Evolutionary conservation across 2,329 filamentous ascomycete species (phyloP).

Genomic region (Xylariaceae sp.): DNA sequence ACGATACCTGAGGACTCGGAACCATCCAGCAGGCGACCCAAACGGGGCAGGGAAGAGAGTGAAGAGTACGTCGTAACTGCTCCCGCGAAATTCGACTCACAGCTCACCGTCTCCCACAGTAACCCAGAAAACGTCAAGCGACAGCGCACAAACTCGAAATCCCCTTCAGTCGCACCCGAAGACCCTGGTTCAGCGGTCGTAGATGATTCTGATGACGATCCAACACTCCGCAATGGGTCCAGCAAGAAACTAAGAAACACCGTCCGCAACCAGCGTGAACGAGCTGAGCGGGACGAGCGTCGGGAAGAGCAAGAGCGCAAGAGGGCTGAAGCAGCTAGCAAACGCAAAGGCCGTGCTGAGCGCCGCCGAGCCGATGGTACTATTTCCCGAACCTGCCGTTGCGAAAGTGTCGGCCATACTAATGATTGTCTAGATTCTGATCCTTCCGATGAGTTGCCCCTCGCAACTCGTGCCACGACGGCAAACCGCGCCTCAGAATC

Average conservation of each 20-base stretch:
- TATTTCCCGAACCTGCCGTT: conserved; percentile 17
- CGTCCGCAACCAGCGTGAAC: conserved; percentile 59
- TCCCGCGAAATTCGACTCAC: conserved; percentile 10
- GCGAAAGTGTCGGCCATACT: conserved; percentile 21
- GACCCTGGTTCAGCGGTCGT: conserved; percentile 44
- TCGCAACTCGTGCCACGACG: conserved; percentile 41
- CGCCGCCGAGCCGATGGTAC: conserved; percentile 78
- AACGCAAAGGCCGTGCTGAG: conserved; percentile 79
- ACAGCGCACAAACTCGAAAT: conserved; percentile 77
- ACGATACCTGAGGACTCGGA: conserved; percentile 53
- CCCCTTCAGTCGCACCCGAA: conserved; percentile 58
- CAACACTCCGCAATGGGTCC: conserved; percentile 56
- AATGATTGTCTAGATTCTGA: conserved; percentile 61
- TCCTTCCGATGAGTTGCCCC: conserved; percentile 63
- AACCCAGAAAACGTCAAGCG: conserved; percentile 72
- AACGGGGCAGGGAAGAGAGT: conserved; percentile 84
- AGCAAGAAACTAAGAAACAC: conserved; percentile 60
- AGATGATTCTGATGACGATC: conserved; percentile 71
- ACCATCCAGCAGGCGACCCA: conserved; percentile 62
- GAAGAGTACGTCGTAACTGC: conserved; percentile 71
- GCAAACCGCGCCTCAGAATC: conserved; percentile 34
- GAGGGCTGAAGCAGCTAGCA: conserved; percentile 70
- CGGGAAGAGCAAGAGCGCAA: conserved; percentile 74
- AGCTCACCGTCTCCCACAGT: conserved; percentile 44
- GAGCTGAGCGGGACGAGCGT: conserved; percentile 68